These are phyloP conservation scores for Mycena albidolilacea DNA, from an alignment of 768 basidiomycete genomes.

Conservation along the genomic window DNA sequence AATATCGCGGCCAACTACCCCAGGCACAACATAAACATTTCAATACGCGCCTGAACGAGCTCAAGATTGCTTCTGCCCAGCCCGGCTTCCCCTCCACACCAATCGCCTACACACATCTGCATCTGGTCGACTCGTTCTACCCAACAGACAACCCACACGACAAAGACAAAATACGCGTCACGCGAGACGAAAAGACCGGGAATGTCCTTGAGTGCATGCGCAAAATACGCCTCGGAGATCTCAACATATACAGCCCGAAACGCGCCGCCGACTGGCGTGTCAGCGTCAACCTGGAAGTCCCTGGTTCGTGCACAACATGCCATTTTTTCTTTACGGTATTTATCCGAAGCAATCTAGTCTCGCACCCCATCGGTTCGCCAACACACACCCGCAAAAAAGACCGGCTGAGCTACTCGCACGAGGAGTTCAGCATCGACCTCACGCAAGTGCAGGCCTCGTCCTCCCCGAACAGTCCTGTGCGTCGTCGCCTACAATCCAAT, in stretches of 20 bases:
- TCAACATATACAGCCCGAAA: conserved; percentile 91
- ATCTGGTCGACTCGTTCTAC: conserved; percentile 88
- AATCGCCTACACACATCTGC: conserved; percentile 82
- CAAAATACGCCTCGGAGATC: conserved; percentile 88
- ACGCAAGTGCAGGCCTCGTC: conserved; percentile 86
- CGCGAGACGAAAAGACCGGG: conserved; percentile 82
- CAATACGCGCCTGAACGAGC: conserved; percentile 89
- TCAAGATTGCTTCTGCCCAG: conserved; percentile 70
- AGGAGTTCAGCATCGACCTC: conserved; percentile 93
- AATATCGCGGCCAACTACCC: conserved; percentile 36
- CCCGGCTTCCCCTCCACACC: conserved; percentile 69
- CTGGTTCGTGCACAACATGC: conserved; percentile 66
- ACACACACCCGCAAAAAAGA: conserved; percentile 85
- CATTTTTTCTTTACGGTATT: conserved; percentile 1
- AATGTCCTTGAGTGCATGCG: conserved; percentile 76
- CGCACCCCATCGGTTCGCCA: conserved; percentile 75
- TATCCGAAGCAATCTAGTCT: conserved; percentile 55
- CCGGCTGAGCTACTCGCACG: conserved; percentile 93
- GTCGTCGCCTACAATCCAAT: conserved; percentile 41
- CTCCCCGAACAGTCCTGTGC: conserved; percentile 65
- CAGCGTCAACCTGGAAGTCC: conserved; percentile 93
- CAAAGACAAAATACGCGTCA: conserved; percentile 83
- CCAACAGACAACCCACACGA: conserved; percentile 53
- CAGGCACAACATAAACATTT: conserved; percentile 91
- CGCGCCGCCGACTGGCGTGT: conserved; percentile 91